Base-by-base conservation (phyloP, 305 asterid species). In the Fraxinus sp. region DNA sequence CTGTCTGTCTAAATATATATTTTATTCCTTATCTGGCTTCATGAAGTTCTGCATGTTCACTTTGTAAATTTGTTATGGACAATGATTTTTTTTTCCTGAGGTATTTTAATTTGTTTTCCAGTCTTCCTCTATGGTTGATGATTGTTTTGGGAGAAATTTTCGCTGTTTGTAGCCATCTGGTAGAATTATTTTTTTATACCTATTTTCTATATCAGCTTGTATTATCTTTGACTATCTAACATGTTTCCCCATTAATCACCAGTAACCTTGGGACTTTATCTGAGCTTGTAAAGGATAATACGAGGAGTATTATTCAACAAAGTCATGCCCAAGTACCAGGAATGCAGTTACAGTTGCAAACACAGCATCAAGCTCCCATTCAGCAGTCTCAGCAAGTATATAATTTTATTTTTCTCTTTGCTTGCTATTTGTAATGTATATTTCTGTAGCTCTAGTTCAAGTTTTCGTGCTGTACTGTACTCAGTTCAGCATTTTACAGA, bases 241-340 rank as follows among this genome's bases (percentile, higher is more conserved):
- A 10, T 28, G 49, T 83, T 76, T 81, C n/a, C 57, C 76, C 82
- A 76, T 84, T 55, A 76, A 80, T 86, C 83, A 73, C 44, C 94
- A 94, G 99, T 87, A 93, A 91, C 85, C 90, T 95, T 79, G 94
- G 90, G 80, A 82, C 86, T 77, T 85, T 96, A 70, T 84, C 92
- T 46, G 98, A 93, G 88, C 87, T 96, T 85, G 95, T 94, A 86
- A 96, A 93, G 88, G 98, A 92, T 81, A 91, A 88, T 86, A 88
- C 92, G 71, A 93, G 90, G 88, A 91, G 83, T 83, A 70, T 76
- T 81, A 92, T 82, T 52, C 97, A 87, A 75, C 97, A 24, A 90
- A 84, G 87, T 86, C 97, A 86, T 81, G 98, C 89, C 81, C 97
- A 91, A 83, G 81, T 85, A 46, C 90, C 87, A 83, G 93, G 91